These are phyloP conservation scores for Priceomyces haplophilus DNA, from an alignment of 805 yeast genomes.

Conservation along the genomic window DNA sequence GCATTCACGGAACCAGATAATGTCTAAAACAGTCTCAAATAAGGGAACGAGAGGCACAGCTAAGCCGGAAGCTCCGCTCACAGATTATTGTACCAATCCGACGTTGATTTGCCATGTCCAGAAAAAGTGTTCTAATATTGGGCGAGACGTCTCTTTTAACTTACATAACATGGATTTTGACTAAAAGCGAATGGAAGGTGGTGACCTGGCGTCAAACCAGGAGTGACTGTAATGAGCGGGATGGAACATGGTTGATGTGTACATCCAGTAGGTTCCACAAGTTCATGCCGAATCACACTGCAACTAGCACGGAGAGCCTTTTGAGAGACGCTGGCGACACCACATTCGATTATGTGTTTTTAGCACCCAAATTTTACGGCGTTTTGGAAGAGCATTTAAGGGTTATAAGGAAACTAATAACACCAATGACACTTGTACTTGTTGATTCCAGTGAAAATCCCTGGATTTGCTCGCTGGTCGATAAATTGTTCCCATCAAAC, in stretches of 20 bases:
- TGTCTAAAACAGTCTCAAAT: not conserved
- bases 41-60: not conserved
- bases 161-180: slow-evolving; percentile 13
- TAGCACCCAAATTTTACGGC: slow-evolving; percentile 7
- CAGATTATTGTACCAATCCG: not conserved
- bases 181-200: slow-evolving; percentile 12
- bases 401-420: slow-evolving; percentile 6
- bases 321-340: not conserved
- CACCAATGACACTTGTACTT: slow-evolving; percentile 8
- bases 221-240: not conserved
- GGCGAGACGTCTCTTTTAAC: slow-evolving; percentile 18
- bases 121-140: slow-evolving; percentile 7
- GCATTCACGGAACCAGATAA: slow-evolving; percentile 6
- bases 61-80: not conserved
- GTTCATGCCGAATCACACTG: not conserved
- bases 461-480: slow-evolving; percentile 11
- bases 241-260: slow-evolving; percentile 2
- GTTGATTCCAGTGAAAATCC: slow-evolving; percentile 15
- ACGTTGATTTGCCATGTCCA: not conserved
- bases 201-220: not conserved
- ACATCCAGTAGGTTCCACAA: not conserved
- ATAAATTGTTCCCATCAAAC: slow-evolving; percentile 6
- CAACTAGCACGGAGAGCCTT: not conserved
- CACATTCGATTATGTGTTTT: slow-evolving; percentile 10
- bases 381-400: slow-evolving; percentile 1